Evolutionary conservation across 192 early-diverging fungal species (phyloP).

Genomic region (Coemansia asiatica): DNA sequence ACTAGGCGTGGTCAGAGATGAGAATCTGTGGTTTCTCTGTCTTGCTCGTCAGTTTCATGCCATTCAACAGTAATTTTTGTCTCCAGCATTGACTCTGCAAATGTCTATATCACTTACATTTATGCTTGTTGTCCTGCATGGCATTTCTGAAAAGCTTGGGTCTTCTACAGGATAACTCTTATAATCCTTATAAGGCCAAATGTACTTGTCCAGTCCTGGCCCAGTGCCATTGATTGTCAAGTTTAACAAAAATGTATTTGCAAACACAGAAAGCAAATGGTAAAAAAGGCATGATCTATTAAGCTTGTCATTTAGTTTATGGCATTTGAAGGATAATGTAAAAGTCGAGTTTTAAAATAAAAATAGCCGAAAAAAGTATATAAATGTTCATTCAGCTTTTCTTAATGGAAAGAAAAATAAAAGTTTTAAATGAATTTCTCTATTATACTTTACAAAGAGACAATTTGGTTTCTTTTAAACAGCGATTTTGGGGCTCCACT

Average conservation of each 20-base stretch:
- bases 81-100: conserved; percentile 3
- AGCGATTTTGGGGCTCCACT: too few species aligned
- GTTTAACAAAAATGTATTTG: conserved; percentile 3
- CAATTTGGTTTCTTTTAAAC: too few species aligned
- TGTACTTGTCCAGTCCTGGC: not conserved
- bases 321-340: too few species aligned
- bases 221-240: not conserved
- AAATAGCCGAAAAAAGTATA: too few species aligned
- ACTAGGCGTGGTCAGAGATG: conserved; percentile 10
- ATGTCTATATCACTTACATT: not conserved
- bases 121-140: not conserved
- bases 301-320: too few species aligned
- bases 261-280: too few species aligned
- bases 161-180: conserved; percentile 6
- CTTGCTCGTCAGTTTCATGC: not conserved
- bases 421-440: too few species aligned
- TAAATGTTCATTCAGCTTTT: too few species aligned
- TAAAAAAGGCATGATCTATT: too few species aligned
- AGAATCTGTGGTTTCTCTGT: not conserved
- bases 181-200: not conserved
- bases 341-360: too few species aligned
- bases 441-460: too few species aligned
- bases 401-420: too few species aligned
- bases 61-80: conserved; percentile 6
- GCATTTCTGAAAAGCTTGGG: not conserved